These are phyloP conservation scores for Solanum appendiculatum DNA, from an alignment of 257 asterid genomes.

Conservation along the genomic window DNA sequence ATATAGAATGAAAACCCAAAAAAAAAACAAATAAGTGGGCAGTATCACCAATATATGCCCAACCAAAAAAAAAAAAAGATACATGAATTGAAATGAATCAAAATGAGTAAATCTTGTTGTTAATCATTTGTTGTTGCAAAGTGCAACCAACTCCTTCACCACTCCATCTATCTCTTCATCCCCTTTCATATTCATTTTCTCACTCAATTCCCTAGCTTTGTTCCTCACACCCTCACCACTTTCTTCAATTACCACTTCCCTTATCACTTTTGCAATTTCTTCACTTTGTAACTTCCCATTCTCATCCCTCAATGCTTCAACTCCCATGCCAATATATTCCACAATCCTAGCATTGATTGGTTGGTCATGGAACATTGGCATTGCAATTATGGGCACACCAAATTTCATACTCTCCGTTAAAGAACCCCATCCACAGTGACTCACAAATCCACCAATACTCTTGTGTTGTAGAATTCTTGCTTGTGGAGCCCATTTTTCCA, in stretches of 20 bases:
- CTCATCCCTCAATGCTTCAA: slow-evolving; percentile 16
- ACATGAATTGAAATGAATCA: background rate
- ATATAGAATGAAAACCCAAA: no score
- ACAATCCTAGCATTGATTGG: slow-evolving; percentile 5
- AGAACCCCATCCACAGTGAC: slow-evolving; percentile 1
- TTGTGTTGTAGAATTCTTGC: background rate
- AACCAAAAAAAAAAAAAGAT: no score
- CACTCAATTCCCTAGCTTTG: slow-evolving; percentile 11
- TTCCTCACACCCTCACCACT: slow-evolving; percentile 11
- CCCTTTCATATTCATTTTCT: slow-evolving; percentile 16
- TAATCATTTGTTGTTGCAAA: slow-evolving; percentile 1
- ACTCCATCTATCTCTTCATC: slow-evolving; percentile 34
- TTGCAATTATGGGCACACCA: background rate
- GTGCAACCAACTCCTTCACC: slow-evolving; percentile 17
- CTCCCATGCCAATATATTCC: background rate
- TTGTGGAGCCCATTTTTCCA: slow-evolving; percentile 2
- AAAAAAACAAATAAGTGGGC: no score
- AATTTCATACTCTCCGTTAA: background rate
- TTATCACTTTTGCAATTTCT: slow-evolving; percentile 2
- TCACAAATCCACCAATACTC: background rate
- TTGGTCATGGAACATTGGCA: background rate
- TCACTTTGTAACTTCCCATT: slow-evolving; percentile 16
- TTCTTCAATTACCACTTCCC: slow-evolving; percentile 11
- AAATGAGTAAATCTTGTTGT: background rate
- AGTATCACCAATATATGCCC: no score